Evolutionary conservation across 2,329 filamentous ascomycete genomes (phyloP).

Genomic region (Tolypocladium paradoxum): DNA sequence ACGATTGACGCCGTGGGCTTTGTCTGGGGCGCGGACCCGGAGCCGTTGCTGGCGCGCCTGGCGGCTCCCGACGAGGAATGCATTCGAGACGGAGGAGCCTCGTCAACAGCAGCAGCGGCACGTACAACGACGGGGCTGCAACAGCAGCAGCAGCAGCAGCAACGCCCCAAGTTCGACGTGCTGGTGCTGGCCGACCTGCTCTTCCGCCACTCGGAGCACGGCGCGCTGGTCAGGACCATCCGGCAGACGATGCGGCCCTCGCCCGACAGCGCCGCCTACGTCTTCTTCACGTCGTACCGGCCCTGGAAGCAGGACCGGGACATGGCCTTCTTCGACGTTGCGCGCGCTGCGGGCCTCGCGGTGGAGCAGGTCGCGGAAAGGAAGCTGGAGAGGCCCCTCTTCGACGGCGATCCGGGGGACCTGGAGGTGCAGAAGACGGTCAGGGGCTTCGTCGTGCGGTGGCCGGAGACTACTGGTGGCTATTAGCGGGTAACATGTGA

Average conservation of each 20-base stretch:
- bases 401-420: conserved; percentile 81
- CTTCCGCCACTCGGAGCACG: conserved; percentile 84
- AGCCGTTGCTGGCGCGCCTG: conserved; percentile 47
- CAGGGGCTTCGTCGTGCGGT: conserved; percentile 64
- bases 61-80: conserved; percentile 12
- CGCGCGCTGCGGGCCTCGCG: conserved; percentile 55
- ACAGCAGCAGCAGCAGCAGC: conserved; percentile 5
- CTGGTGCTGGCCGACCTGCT: conserved; percentile 80
- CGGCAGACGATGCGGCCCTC: conserved; percentile 50
- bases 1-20: conserved; percentile 56
- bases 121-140: background rate
- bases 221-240: conserved; percentile 64
- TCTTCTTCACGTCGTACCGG: conserved; percentile 91
- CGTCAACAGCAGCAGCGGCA: background rate
- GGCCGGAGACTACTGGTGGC: conserved; percentile 45
- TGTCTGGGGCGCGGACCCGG: conserved; percentile 66
- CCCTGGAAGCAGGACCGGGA: conserved; percentile 84
- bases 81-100: background rate
- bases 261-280: conserved; percentile 54
- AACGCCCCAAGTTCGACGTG: conserved; percentile 54
- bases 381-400: conserved; percentile 76
- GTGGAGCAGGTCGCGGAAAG: conserved; percentile 76
- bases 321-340: conserved; percentile 74
- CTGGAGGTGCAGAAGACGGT: conserved; percentile 72
- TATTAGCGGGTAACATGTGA: too few species aligned